Evolutionary conservation across 2,329 filamentous ascomycete species (phyloP).

Genomic region (Aspergillus niger): DNA sequence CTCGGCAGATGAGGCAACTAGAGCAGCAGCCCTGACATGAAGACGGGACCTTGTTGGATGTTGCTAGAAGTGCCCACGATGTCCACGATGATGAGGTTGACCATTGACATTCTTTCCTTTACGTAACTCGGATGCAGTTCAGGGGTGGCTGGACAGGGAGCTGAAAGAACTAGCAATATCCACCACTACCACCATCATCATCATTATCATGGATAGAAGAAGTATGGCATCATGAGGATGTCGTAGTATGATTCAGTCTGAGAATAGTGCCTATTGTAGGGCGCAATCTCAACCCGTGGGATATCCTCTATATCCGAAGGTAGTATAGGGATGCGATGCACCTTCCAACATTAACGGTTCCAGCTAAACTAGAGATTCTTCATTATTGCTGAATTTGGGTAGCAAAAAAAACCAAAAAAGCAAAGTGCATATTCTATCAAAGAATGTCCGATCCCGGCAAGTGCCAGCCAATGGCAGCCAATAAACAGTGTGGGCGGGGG

Average conservation of each 20-base stretch:
- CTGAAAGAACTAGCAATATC: neutral
- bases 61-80: slow-evolving; percentile 19
- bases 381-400: neutral
- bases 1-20: slow-evolving; percentile 10
- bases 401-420: neutral
- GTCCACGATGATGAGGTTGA: slow-evolving; percentile 3
- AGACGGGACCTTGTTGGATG: neutral
- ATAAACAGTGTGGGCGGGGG: slow-evolving; percentile 4
- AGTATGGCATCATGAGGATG: slow-evolving; percentile 6
- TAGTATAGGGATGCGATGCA: neutral
- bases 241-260: neutral
- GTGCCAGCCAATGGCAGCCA: slow-evolving; percentile 3
- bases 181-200: neutral
- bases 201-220: neutral
- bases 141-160: slow-evolving; percentile 1
- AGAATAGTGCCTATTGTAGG: neutral
- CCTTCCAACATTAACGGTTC: neutral
- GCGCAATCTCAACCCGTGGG: neutral
- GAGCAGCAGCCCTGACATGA: neutral
- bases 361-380: neutral
- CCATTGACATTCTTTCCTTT: slow-evolving; percentile 36
- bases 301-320: neutral
- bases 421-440: neutral
- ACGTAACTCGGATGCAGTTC: slow-evolving; percentile 42
- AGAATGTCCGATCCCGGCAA: slow-evolving; percentile 10